Evolutionary conservation across 345 rosid species (phyloP), one percentile per base, ranked within the genome.

Genomic region (Rhodomyrtus tomentosa): DNA sequence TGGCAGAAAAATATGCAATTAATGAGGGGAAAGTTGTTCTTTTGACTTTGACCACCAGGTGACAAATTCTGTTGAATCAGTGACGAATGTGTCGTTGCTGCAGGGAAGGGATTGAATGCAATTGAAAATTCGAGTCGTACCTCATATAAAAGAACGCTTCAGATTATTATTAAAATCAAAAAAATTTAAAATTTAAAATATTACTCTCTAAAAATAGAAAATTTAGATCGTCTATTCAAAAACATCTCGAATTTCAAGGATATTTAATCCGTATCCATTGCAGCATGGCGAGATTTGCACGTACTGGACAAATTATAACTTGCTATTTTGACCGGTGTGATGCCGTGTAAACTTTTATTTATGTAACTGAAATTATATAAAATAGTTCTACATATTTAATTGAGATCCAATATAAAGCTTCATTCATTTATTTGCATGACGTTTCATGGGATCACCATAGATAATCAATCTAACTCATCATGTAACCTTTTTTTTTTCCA

Each of bases 361-460:
- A 29, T 5, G 13, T 58, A 27, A 58, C 18, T 12, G 68, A n/a
- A 58, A 58, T n/a, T 13, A 0, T 0, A 27, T n/a, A 58, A 29
- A 58, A n/a, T 58, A 0, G 18, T 12, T n/a, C 68, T 3, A 2
- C 9, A n/a, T 5, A n/a, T 56, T 5, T 27, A n/a, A 3, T 5
- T 13, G 68, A 13, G 0, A n/a, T n/a, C 3, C 68, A 56, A n/a
- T 1, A 5, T 5, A 27, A 27, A 16, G 27, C 36, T 13, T 58
- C 68, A 5, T 58, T 58, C 36, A 27, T 6, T 58, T 15, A 12
- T 2, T 56, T 56, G 68, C 32, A 1, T 56, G 13, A n/a, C n/a
- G n/a, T n/a, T n/a, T n/a, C n/a, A n/a, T n/a, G n/a, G n/a, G n/a
- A n/a, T n/a, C n/a, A n/a, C n/a, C n/a, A n/a, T n/a, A n/a, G n/a